Evolutionary conservation across 2,329 filamentous ascomycete genomes (phyloP).

Genomic region (Intubia oerlemansii): DNA sequence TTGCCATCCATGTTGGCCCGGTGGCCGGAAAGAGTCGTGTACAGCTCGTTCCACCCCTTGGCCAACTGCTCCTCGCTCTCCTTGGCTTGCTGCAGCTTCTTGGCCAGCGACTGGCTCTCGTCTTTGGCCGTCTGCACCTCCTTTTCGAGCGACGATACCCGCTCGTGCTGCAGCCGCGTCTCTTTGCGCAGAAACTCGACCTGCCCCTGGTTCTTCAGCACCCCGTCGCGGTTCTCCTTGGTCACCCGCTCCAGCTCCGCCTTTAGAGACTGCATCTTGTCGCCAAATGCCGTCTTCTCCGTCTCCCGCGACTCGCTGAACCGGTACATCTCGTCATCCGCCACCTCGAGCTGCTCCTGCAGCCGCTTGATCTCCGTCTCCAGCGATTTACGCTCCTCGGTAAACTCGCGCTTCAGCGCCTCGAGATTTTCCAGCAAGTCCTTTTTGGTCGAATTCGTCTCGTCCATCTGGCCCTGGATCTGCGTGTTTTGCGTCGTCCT

Average conservation of each 20-base stretch:
- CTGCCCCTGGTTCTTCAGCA: conserved; percentile 36
- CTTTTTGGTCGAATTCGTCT: conserved; percentile 78
- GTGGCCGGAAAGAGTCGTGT: conserved; percentile 33
- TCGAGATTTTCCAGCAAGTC: conserved; percentile 92
- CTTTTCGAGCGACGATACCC: conserved; percentile 33
- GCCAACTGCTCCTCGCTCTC: conserved; percentile 29
- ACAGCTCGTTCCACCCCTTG: conserved; percentile 33
- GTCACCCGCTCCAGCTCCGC: conserved; percentile 45
- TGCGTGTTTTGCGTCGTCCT: conserved; percentile 32
- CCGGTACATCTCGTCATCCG: conserved; percentile 80
- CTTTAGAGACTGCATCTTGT: conserved; percentile 45
- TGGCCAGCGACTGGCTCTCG: conserved; percentile 26
- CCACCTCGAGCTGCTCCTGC: conserved; percentile 62
- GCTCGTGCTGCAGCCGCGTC: conserved; percentile 34
- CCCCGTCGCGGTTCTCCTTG: conserved; percentile 34
- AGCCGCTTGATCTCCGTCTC: conserved; percentile 61
- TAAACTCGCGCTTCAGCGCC: conserved; percentile 71
- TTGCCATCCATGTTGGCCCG: conserved; percentile 13
- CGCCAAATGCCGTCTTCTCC: conserved; percentile 49
- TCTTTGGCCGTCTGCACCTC: conserved; percentile 34
- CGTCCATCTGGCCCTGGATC: conserved; percentile 51
- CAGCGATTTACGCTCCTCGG: conserved; percentile 62
- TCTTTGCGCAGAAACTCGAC: conserved; percentile 42
- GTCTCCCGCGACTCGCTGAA: conserved; percentile 67
- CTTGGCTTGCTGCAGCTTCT: conserved; percentile 27